phyloP scores from a whole-genome alignment of 352 stramenopile species.

The Phytophthora cactorum region DNA sequence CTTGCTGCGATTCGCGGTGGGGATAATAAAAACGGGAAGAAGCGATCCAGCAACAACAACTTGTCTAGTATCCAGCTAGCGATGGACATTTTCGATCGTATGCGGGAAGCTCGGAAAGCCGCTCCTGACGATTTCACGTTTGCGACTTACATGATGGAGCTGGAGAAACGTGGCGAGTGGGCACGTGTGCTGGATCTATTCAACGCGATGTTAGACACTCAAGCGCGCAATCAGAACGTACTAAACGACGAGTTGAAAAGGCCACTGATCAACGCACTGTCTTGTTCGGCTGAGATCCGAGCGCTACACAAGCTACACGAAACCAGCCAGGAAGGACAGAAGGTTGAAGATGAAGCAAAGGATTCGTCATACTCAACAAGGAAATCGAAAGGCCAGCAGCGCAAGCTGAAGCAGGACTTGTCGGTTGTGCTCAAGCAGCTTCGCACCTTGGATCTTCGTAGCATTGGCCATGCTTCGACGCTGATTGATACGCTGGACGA shows the following conservation, averaged over 20 bases:
- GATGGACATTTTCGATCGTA: conserved; percentile 50
- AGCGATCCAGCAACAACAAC: not conserved
- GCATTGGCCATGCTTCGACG: conserved; percentile 58
- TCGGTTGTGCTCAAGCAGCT: conserved; percentile 58
- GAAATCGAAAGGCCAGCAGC: conserved; percentile 13
- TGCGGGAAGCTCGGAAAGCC: conserved; percentile 45
- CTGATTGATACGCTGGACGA: conserved; percentile 70
- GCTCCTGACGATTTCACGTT: conserved; percentile 70
- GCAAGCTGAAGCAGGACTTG: conserved; percentile 49
- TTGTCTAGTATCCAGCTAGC: conserved; percentile 32
- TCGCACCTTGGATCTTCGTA: conserved; percentile 38
- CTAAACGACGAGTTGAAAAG: conserved; percentile 6
- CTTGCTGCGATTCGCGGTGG: conserved; percentile 46
- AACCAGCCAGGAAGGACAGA: conserved; percentile 10
- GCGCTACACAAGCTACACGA: conserved; percentile 50
- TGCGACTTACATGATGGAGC: conserved; percentile 59
- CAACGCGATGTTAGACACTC: conserved; percentile 56
- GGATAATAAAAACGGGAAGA: conserved; percentile 11
- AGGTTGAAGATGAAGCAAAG: conserved; percentile 1
- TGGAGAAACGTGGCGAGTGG: conserved; percentile 60
- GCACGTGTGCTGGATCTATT: conserved; percentile 56
- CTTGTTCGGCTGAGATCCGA: conserved; percentile 53
- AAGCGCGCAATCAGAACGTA: conserved; percentile 27
- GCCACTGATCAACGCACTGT: conserved; percentile 53
- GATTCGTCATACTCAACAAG: conserved; percentile 1